phyloP scores from a whole-genome alignment of 176 grass and related monocot species.

The Bonia amplexicaulis region DNA sequence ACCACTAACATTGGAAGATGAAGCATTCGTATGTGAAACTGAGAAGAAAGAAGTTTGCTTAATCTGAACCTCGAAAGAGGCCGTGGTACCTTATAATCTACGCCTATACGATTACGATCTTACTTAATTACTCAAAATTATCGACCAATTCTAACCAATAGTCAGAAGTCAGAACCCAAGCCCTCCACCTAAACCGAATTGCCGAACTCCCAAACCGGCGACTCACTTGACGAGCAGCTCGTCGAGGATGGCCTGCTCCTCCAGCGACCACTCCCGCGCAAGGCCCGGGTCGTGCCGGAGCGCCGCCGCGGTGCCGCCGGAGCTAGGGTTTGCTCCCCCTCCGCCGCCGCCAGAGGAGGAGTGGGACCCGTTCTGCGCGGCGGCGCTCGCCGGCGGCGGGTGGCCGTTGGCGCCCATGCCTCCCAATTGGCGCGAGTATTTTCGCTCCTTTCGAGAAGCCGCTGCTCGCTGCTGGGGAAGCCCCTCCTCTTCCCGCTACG shows the following conservation, averaged over 20 bases:
- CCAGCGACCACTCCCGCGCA: constrained; percentile 67
- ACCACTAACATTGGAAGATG: background rate
- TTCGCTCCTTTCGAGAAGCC: constrained; percentile 18
- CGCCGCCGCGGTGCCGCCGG: constrained; percentile 39
- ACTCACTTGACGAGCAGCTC: constrained; percentile 73
- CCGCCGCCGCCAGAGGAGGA: constrained; percentile 29
- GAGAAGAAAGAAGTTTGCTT: background rate
- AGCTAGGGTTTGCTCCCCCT: constrained; percentile 66
- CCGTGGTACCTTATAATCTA: background rate
- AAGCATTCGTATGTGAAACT: background rate
- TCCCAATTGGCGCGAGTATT: constrained; percentile 25
- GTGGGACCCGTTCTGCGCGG: constrained; percentile 42
- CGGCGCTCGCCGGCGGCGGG: constrained; percentile 42
- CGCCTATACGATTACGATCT: background rate
- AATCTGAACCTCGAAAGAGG: background rate
- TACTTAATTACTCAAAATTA: constrained; percentile 21
- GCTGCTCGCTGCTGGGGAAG: constrained; percentile 16
- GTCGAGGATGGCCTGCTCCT: constrained; percentile 75
- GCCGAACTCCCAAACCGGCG: background rate
- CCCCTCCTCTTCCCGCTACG: constrained; percentile 21
- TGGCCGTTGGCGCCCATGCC: constrained; percentile 74
- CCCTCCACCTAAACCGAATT: background rate
- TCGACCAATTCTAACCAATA: background rate
- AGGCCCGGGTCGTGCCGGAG: constrained; percentile 77
- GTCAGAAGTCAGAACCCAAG: background rate